Conservation (phyloP, 345 rosid genomes). For the Corchorus olitorius region DNA sequence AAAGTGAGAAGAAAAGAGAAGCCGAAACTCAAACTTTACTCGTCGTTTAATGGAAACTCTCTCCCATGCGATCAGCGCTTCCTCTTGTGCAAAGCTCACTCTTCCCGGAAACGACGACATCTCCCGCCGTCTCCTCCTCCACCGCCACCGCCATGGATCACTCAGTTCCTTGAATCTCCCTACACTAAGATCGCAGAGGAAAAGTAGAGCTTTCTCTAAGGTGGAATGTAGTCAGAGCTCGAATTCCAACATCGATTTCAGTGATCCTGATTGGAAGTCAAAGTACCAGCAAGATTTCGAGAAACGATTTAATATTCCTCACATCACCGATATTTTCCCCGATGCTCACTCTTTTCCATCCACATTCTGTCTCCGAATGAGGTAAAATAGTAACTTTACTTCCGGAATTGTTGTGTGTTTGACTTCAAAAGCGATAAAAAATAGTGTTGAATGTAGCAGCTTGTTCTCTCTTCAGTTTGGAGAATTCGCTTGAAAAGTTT, state of each 20-base stretch:
- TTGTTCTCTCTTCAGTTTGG: not conserved
- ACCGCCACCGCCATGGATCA: constrained; percentile 23
- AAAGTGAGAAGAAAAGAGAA: not conserved
- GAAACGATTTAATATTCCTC: constrained; percentile 75
- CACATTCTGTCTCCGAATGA: constrained; percentile 87
- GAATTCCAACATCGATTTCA: constrained; percentile 49
- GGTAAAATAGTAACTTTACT: constrained; percentile 34
- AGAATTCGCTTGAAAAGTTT: too few relatives aligned
- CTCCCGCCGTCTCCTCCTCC: constrained; percentile 8
- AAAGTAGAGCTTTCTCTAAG: constrained; percentile 17
- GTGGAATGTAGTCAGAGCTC: constrained; percentile 25
- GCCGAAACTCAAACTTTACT: not conserved
- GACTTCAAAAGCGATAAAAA: not conserved
- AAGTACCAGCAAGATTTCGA: constrained; percentile 75
- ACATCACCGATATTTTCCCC: constrained; percentile 68
- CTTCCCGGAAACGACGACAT: not conserved
- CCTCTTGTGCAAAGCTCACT: constrained; percentile 7
- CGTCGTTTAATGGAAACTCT: constrained; percentile 47
- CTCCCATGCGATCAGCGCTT: constrained; percentile 27
- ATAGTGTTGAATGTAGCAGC: not conserved
- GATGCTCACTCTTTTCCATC: constrained; percentile 71
- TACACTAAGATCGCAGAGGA: constrained; percentile 25
- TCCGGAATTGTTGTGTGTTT: not conserved
- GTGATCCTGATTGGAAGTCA: constrained; percentile 75
- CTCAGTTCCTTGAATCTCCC: constrained; percentile 31